Evolutionary conservation across 2,329 filamentous ascomycete genomes (phyloP), one percentile per base, ranked within the genome.

Genomic region (Pyricularia grisea): DNA sequence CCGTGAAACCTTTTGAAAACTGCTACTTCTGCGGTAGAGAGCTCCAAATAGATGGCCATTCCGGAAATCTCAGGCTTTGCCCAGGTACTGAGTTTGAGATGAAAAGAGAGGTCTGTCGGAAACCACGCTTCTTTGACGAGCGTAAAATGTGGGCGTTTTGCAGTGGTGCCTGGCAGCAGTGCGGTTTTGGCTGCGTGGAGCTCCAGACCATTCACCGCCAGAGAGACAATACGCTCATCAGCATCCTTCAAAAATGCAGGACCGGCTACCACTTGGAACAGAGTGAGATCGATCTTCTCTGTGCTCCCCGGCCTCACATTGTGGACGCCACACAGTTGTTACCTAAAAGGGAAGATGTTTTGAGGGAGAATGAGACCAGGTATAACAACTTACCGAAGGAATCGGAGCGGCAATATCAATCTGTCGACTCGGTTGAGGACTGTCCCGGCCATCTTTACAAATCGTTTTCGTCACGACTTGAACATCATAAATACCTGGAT

Each of bases 91-190:
- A 12, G n/a, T 25, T 65, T 20, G 25, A 28, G 11, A 25, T 23
- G 4, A 2, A 10, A n/a, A 36, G 12, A 28, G 4, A 28, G 33
- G 33, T 28, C 20, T 66, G 65, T 27, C 65, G 23, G 10, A 28
- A 55, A 7, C 65, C 65, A 17, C 79, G 82, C 67, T 76, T 78
- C 9, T 86, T 79, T 68, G 69, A 73, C 4, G 82, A 86, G 28
- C 76, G 75, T 17, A 82, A 89, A 11, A 87, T 87, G 72, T 90
- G 86, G 84, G 87, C 87, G 0, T 90, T 90, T 72, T 78, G 80
- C 23, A 87, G 85, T 71, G 69, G 75, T 1, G 82, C 82, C 0
- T 90, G 88, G 88, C 70, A 77, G 14, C 77, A 84, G 64, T 85
- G 85, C 71, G 72, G 82, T 1, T 89, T 90, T 72, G 75, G 74